Conservation (phyloP, 2,329 filamentous ascomycete species). For the Fusarium euwallaceae region DNA sequence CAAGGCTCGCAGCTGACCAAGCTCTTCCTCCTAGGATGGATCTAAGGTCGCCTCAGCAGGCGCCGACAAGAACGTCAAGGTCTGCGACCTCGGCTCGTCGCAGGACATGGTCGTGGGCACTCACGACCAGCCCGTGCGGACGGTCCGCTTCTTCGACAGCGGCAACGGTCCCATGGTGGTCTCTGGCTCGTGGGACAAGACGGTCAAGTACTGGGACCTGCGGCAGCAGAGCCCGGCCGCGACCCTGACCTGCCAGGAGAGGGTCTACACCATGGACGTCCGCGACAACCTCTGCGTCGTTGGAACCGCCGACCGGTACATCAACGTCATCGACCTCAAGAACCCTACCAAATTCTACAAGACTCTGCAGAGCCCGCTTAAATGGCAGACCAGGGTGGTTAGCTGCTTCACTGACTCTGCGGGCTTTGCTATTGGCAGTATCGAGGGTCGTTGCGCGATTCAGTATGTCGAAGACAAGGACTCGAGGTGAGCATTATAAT, state of each 20-base stretch:
- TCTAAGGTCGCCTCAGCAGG: conserved; percentile 88
- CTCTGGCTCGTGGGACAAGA: conserved; percentile 94
- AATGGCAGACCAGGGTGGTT: conserved; percentile 97
- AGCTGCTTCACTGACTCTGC: conserved; percentile 94
- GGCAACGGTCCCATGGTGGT: conserved; percentile 84
- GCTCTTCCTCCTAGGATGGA: conserved; percentile 75
- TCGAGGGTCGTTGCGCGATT: conserved; percentile 97
- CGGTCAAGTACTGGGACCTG: conserved; percentile 90
- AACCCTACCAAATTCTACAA: conserved; percentile 95
- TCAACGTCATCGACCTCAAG: conserved; percentile 93
- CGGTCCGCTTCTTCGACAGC: conserved; percentile 81
- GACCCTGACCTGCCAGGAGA: conserved; percentile 77
- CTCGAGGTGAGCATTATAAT: conserved; percentile 65
- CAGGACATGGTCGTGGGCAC: conserved; percentile 81
- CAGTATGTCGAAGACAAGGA: conserved; percentile 99
- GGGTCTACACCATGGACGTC: conserved; percentile 93
- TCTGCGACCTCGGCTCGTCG: conserved; percentile 82
- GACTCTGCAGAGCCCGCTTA: conserved; percentile 93
- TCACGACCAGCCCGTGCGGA: conserved; percentile 86
- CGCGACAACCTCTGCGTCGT: conserved; percentile 89
- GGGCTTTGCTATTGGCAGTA: conserved; percentile 95
- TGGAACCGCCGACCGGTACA: conserved; percentile 94
- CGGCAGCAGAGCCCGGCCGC: conserved; percentile 75
- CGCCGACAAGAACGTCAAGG: conserved; percentile 89
- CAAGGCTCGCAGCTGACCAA: conserved; percentile 13